phyloP scores from a whole-genome alignment of 805 yeast species.

The Pichia gijzeniarum region DNA sequence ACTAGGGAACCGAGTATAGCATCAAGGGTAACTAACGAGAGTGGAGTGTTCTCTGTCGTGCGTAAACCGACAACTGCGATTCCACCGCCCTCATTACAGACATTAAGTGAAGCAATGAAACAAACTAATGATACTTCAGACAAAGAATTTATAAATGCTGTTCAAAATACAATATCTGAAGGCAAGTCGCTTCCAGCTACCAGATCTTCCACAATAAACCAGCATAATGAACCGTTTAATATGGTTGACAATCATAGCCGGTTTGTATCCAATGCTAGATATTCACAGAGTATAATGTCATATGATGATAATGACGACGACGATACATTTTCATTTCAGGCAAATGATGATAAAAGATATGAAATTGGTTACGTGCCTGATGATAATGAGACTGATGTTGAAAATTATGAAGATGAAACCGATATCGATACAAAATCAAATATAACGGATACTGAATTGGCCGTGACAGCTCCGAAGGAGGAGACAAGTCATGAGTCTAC shows the following conservation, averaged over 20 bases:
- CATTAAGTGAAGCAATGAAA: conserved; percentile 6
- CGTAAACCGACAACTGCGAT: conserved; percentile 4
- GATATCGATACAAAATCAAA: background rate
- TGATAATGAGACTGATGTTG: background rate
- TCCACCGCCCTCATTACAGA: conserved; percentile 5
- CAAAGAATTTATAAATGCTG: background rate
- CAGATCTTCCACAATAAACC: conserved; percentile 7
- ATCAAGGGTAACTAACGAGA: conserved; percentile 13
- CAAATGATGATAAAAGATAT: conserved; percentile 20
- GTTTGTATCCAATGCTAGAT: conserved; percentile 11
- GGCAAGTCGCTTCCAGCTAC: background rate
- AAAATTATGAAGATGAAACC: background rate
- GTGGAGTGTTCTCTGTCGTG: conserved; percentile 9
- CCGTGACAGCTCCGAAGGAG: background rate
- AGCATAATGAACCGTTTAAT: background rate
- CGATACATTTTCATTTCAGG: conserved; percentile 17
- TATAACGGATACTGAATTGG: conserved; percentile 7
- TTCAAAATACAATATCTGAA: background rate
- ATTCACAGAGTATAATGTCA: conserved; percentile 12
- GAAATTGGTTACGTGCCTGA: conserved; percentile 12
- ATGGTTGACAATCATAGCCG: conserved; percentile 6
- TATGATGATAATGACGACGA: conserved; percentile 15
- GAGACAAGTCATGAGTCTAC: background rate
- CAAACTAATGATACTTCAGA: background rate
- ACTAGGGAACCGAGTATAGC: conserved; percentile 15